These are phyloP conservation scores for Arthrobotrys sinensis DNA, from an alignment of 2,329 filamentous ascomycete genomes.

Conservation along the genomic window DNA sequence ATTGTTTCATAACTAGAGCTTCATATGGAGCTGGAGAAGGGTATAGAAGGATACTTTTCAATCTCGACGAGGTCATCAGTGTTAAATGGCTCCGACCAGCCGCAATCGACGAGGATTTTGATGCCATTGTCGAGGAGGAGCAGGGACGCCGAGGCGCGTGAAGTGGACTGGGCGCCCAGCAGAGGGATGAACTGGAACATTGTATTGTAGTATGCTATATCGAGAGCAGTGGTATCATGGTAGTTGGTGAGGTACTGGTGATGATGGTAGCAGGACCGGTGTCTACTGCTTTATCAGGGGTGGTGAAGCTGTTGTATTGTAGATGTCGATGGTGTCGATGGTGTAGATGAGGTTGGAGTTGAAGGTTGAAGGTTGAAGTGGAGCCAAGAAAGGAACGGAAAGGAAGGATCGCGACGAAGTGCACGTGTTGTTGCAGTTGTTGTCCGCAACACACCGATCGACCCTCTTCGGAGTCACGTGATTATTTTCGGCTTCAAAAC, in stretches of 20 bases:
- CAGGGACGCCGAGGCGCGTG: constrained; percentile 91
- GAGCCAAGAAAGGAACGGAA: too few relatives aligned
- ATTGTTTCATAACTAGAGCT: not conserved
- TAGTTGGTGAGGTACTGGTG: not conserved
- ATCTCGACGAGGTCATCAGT: constrained; percentile 85
- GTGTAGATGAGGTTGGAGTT: not conserved
- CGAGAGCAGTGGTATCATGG: constrained; percentile 28
- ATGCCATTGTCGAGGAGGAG: constrained; percentile 96
- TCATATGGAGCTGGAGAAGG: constrained; percentile 1
- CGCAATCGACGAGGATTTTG: constrained; percentile 93
- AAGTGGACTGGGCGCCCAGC: constrained; percentile 89
- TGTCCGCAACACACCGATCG: too few relatives aligned
- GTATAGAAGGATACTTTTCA: constrained; percentile 78
- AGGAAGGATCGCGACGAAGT: too few relatives aligned
- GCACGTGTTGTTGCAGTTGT: too few relatives aligned
- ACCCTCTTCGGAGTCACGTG: too few relatives aligned
- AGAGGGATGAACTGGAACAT: constrained; percentile 99
- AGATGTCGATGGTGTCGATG: not conserved
- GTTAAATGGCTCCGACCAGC: constrained; percentile 95
- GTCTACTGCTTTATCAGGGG: too few relatives aligned
- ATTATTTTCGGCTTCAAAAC: too few relatives aligned
- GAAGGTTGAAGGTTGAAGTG: not conserved
- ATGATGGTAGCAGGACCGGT: not conserved
- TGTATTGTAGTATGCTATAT: not conserved
- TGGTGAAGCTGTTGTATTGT: not conserved